A percentile compares a stretch with the other conserved stretches of the same genome.
Evolutionary conservation across 345 rosid genomes (phyloP).

Genomic region (Cardamine chenopodiifolia): DNA sequence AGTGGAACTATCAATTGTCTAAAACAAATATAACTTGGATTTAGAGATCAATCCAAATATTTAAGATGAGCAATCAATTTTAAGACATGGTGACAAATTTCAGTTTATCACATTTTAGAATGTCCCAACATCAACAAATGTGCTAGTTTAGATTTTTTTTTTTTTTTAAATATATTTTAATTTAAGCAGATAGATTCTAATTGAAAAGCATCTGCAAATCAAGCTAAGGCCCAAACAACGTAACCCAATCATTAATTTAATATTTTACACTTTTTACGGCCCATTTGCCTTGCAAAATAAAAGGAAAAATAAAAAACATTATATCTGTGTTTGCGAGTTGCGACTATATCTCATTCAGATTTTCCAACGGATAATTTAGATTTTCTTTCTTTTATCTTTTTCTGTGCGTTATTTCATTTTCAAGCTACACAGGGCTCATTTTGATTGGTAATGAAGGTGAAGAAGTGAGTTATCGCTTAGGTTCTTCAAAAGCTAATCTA

Average conservation of each 20-base stretch:
- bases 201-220: background rate
- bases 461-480: constrained; percentile 32
- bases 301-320: background rate
- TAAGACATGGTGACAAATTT: background rate
- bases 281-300: background rate
- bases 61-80: background rate
- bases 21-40: background rate
- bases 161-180: too few species aligned
- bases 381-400: background rate
- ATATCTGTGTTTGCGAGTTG: constrained; percentile 16
- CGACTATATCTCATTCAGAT: constrained; percentile 32
- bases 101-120: background rate
- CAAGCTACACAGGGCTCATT: constrained; percentile 17
- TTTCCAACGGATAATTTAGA: constrained; percentile 34
- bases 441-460: constrained; percentile 32
- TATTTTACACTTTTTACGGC: background rate
- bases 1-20: background rate
- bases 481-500: constrained; percentile 26
- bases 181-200: background rate
- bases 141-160: too few species aligned
- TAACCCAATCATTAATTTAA: background rate
- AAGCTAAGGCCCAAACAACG: background rate
- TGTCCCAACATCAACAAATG: background rate
- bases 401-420: background rate
- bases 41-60: background rate